Percentiles rank a stretch among this genome's conserved stretches.
These are phyloP conservation scores for Scutellaria galericulata DNA, from an alignment of 257 asterid genomes.

Conservation along the genomic window DNA sequence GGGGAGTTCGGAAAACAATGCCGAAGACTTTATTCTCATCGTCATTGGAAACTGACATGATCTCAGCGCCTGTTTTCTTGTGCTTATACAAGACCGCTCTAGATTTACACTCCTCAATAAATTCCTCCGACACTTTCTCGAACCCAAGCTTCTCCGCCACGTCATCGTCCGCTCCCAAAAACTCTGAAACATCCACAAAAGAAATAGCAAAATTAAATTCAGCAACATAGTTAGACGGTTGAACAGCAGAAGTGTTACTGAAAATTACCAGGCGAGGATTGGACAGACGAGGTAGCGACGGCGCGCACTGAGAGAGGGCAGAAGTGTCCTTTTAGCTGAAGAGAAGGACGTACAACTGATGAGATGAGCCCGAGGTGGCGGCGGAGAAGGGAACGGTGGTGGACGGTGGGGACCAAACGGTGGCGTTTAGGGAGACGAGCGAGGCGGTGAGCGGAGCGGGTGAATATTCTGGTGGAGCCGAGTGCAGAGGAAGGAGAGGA, in stretches of 20 bases:
- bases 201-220: background rate
- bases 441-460: conserved; percentile 62
- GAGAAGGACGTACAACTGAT: conserved; percentile 48
- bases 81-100: conserved; percentile 90
- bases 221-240: background rate
- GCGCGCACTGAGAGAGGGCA: conserved; percentile 66
- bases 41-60: conserved; percentile 91
- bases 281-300: conserved; percentile 69
- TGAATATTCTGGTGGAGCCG: conserved; percentile 63
- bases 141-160: conserved; percentile 87
- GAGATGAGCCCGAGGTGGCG: conserved; percentile 54
- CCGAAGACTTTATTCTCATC: conserved; percentile 98
- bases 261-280: conserved; percentile 51
- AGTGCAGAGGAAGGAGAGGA: conserved; percentile 53
- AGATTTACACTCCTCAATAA: conserved; percentile 93
- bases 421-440: conserved; percentile 55
- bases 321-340: conserved; percentile 49
- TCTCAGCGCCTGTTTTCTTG: conserved; percentile 93
- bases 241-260: conserved; percentile 16
- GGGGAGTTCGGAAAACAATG: conserved; percentile 93
- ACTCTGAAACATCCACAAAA: conserved; percentile 39
- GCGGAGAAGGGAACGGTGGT: conserved; percentile 52
- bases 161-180: conserved; percentile 74
- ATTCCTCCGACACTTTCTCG: conserved; percentile 85
- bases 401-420: conserved; percentile 52